phyloP scores from a whole-genome alignment of 257 asterid genomes.

The Solanum piurae region DNA sequence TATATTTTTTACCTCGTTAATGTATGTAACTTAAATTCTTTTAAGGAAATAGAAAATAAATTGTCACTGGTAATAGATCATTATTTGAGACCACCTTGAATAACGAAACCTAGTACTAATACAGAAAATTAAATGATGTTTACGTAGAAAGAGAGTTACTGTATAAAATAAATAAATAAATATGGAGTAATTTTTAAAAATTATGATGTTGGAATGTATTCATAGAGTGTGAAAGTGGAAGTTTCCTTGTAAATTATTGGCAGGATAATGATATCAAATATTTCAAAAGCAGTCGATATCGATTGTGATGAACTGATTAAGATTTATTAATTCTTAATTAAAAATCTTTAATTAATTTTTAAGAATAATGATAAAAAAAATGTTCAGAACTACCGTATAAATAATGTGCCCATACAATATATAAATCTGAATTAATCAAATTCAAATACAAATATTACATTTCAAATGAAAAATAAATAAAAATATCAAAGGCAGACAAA shows the following conservation, averaged over 20 bases:
- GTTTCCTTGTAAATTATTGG: not conserved
- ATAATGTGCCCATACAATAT: not conserved
- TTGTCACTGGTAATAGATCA: not conserved
- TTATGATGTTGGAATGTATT: not conserved
- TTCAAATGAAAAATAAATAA: too few relatives aligned
- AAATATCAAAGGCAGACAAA: not conserved
- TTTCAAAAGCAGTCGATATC: too few relatives aligned
- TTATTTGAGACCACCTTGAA: not conserved
- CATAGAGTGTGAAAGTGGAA: not conserved
- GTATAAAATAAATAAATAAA: not conserved
- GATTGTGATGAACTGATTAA: too few relatives aligned
- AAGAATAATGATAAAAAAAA: not conserved
- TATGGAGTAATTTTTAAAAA: not conserved
- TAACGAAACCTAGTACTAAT: not conserved
- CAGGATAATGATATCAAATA: too few relatives aligned
- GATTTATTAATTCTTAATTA: not conserved
- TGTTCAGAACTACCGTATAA: accelerated
- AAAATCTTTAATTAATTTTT: not conserved
- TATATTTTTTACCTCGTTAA: not conserved
- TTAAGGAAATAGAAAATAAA: not conserved
- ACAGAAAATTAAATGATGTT: not conserved
- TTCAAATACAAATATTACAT: not conserved
- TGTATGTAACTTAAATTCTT: not conserved
- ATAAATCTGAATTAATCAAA: not conserved
- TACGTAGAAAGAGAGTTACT: not conserved